Conservation (phyloP, 306 rosid genomes). For the Quercus glauca region DNA sequence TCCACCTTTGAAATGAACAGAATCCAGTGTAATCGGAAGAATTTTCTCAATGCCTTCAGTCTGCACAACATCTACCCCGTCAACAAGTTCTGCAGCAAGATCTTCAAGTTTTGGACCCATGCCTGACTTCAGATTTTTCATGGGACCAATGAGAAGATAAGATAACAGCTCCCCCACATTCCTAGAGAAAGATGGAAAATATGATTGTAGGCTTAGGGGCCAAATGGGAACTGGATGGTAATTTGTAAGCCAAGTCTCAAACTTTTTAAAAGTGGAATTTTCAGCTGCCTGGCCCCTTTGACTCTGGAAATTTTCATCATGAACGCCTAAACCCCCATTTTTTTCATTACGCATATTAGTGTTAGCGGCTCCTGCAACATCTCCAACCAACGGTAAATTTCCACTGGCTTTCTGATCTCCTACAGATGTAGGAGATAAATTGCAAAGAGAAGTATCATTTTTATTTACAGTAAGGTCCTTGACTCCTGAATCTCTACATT, state of each 20-base stretch:
- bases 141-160: slow-evolving; percentile 34
- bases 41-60: slow-evolving; percentile 44
- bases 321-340: slow-evolving; percentile 32
- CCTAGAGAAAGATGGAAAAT: slow-evolving; percentile 39
- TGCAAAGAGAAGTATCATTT: slow-evolving; percentile 17
- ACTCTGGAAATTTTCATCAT: slow-evolving; percentile 26
- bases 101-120: slow-evolving; percentile 46
- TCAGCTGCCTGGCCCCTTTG: slow-evolving; percentile 34
- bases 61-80: slow-evolving; percentile 40
- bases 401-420: slow-evolving; percentile 32
- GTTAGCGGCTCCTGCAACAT: slow-evolving; percentile 30
- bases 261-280: slow-evolving; percentile 30
- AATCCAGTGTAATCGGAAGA: slow-evolving; percentile 75
- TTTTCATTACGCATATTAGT: slow-evolving; percentile 24
- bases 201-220: slow-evolving; percentile 39
- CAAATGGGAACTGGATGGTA: slow-evolving; percentile 37
- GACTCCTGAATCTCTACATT: slow-evolving; percentile 22
- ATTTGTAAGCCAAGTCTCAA: slow-evolving; percentile 29
- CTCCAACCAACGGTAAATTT: slow-evolving; percentile 16
- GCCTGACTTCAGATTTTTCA: slow-evolving; percentile 50
- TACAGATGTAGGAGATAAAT: slow-evolving; percentile 13
- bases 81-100: slow-evolving; percentile 47
- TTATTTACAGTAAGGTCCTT: slow-evolving; percentile 23
- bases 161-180: slow-evolving; percentile 43
- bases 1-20: slow-evolving; percentile 82